These are phyloP conservation scores for Millerago galiae DNA, from an alignment of 805 yeast genomes.

Conservation along the genomic window DNA sequence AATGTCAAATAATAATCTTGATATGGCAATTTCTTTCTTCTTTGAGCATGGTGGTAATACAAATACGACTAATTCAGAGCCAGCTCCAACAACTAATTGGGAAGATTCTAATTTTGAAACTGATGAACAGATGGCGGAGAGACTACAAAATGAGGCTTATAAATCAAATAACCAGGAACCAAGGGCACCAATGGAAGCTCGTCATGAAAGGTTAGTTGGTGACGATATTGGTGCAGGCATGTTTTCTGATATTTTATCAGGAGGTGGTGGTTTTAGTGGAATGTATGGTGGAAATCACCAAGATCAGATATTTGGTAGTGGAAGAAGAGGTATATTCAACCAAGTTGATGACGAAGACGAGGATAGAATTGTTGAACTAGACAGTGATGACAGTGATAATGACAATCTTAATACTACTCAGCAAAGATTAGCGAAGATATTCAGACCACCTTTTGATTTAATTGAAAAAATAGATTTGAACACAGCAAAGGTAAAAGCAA, in stretches of 20 bases:
- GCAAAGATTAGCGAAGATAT: slow-evolving; percentile 72
- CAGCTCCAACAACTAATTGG: slow-evolving; percentile 5
- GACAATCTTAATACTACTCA: slow-evolving; percentile 37
- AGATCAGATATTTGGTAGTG: slow-evolving; percentile 26
- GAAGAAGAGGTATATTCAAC: slow-evolving; percentile 22
- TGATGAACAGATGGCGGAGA: slow-evolving; percentile 53
- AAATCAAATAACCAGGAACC: slow-evolving; percentile 30
- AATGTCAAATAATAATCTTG: slow-evolving; percentile 71
- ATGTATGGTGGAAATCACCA: background rate
- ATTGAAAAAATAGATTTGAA: slow-evolving; percentile 67
- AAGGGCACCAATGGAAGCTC: slow-evolving; percentile 72
- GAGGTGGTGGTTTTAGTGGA: slow-evolving; percentile 36
- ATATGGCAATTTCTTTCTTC: slow-evolving; percentile 76
- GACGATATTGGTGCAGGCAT: slow-evolving; percentile 26
- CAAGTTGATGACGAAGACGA: slow-evolving; percentile 25
- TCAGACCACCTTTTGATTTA: slow-evolving; percentile 91
- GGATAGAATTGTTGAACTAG: slow-evolving; percentile 24
- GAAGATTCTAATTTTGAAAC: slow-evolving; percentile 19
- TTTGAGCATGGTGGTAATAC: slow-evolving; percentile 53
- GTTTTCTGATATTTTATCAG: slow-evolving; percentile 26
- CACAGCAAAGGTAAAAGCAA: slow-evolving; percentile 63
- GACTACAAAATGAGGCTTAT: slow-evolving; percentile 60
- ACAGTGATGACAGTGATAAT: slow-evolving; percentile 29
- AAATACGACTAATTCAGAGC: slow-evolving; percentile 3
- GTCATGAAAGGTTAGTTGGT: slow-evolving; percentile 72